phyloP scores from a whole-genome alignment of 164 flowering plant species.

The Magnolia officinalis region DNA sequence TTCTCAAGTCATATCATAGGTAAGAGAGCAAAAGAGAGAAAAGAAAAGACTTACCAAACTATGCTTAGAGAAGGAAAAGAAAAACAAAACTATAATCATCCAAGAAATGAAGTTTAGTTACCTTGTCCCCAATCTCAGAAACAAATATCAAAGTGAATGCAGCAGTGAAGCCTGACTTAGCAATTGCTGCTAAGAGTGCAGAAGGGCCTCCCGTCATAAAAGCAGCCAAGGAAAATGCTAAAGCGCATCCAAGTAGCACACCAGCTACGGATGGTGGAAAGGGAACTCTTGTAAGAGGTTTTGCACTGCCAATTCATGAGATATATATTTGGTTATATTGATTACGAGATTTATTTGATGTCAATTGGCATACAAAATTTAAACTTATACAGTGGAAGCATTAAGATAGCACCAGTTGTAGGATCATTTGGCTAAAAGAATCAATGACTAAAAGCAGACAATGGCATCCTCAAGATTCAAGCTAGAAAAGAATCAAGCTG shows the following conservation, averaged over 20 bases:
- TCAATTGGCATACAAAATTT: background rate
- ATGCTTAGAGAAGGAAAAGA: background rate
- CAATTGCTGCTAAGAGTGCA: slow-evolving; percentile 62
- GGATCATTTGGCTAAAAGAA: background rate
- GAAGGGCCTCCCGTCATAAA: slow-evolving; percentile 74
- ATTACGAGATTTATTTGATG: no score
- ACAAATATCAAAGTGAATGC: slow-evolving; percentile 93
- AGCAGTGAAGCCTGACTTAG: slow-evolving; percentile 97
- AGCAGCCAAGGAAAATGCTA: slow-evolving; percentile 56
- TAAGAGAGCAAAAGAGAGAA: no score
- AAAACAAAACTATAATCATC: background rate
- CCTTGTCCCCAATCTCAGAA: slow-evolving; percentile 99
- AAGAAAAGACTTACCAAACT: background rate
- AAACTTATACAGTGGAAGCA: background rate
- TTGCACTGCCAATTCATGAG: slow-evolving; percentile 45
- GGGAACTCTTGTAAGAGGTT: slow-evolving; percentile 46
- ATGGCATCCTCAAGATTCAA: background rate
- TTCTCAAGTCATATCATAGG: no score
- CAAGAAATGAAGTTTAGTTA: slow-evolving; percentile 10
- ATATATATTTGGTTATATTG: slow-evolving; percentile 2
- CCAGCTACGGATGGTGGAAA: slow-evolving; percentile 58
- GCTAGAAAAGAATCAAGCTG: background rate
- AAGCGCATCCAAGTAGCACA: slow-evolving; percentile 65
- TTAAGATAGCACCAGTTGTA: background rate
- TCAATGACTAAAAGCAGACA: no score